Evolutionary conservation across 139 green algal species (phyloP), one percentile per base, ranked within the genome.

Genomic region (Micractinium sp.): DNA sequence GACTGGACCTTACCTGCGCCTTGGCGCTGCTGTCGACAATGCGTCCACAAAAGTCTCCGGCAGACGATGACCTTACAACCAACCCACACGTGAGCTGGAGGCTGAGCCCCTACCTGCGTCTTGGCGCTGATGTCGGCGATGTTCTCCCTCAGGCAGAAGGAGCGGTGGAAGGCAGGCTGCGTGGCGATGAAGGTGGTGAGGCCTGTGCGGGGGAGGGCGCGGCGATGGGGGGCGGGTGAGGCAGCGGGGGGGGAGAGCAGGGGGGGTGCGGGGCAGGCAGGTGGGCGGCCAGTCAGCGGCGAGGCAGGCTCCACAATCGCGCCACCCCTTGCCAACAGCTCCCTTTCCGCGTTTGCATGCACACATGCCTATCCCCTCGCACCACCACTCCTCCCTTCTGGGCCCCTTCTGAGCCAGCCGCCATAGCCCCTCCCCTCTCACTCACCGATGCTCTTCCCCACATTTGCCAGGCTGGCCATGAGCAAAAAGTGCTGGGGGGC

Each of bases 111-210:
- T n/a, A 93, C 95, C 93, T 98, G 95, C 31, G 93, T 95, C 91
- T 99, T 99, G 71, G 97, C 97, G 15, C 96, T 95, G 39, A 99
- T 93, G 91, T 99, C 97, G 20, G 96, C 96, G 73, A 99, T 91
- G 91, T 99, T 99, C n/a, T 97, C 95, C 1, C 90, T 90, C 13
- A 93, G 89, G 60, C 94, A 96, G 91, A 99, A 97, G 35, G 92
- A 94, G 73, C 93, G 92, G 89, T 97, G 93, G 91, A 99, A 96
- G 63, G 96, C 93, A 23, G 95, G 96, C 93, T 96, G 93, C 33
- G 96, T 98, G 85, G 96, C 92, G 71, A 99, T 94, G 91, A 97
- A 97, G 12, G 97, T 96, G n/a, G 96, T 95, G 39, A 98, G 93
- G 20, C 95, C 95, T 33, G 98, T 94, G 60, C n/a, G 39, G 33